Conservation (phyloP, 2,329 filamentous ascomycete genomes). For the Epichloe gansuensis region DNA sequence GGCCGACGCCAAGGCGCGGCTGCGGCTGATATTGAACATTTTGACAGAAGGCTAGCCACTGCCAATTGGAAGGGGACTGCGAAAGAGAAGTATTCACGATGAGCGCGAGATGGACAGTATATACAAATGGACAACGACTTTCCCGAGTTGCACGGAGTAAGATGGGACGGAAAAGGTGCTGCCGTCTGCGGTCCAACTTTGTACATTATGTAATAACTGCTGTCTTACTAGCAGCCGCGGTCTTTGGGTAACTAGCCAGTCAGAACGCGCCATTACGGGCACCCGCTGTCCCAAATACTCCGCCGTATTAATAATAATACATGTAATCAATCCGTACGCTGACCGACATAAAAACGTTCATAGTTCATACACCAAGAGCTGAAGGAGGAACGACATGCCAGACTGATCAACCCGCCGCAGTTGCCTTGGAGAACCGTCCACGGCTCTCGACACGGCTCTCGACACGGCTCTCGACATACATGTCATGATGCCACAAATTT, state of each 20-base stretch:
- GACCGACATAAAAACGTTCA: too few relatives aligned
- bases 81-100: constrained; percentile 9
- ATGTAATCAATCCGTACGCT: too few relatives aligned
- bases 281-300: neutral
- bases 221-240: neutral
- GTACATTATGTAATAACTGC: neutral
- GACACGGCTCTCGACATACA: neutral
- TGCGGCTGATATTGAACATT: constrained; percentile 86
- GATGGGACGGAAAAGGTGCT: constrained; percentile 7
- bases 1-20: constrained; percentile 67
- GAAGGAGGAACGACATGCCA: neutral
- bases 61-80: constrained; percentile 8
- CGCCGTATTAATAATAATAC: too few relatives aligned
- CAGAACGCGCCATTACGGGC: neutral
- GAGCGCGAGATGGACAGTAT: neutral
- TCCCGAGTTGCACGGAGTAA: constrained; percentile 12
- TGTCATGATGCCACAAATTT: neutral
- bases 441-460: neutral
- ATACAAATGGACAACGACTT: constrained; percentile 1
- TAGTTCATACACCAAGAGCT: too few relatives aligned
- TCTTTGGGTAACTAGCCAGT: neutral
- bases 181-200: constrained; percentile 1
- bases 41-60: constrained; percentile 19
- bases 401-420: too few relatives aligned
- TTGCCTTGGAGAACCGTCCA: too few relatives aligned